phyloP scores from a whole-genome alignment of 2,329 filamentous ascomycete genomes.

The Grosmannia huntii region DNA sequence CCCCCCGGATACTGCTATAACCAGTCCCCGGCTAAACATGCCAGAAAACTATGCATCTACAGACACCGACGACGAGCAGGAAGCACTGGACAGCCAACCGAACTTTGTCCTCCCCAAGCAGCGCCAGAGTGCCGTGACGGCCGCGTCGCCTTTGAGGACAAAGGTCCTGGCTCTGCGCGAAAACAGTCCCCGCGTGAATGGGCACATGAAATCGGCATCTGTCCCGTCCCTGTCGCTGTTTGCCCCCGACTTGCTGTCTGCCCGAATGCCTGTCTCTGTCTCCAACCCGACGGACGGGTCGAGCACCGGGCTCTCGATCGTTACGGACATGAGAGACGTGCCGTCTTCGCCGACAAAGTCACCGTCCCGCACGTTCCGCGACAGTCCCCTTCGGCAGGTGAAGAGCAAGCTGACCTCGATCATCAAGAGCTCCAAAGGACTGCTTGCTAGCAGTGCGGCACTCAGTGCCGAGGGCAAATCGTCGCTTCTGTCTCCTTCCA shows the following conservation, averaged over 20 bases:
- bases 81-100: constrained; percentile 22
- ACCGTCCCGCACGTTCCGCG: constrained; percentile 42
- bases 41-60: constrained; percentile 40
- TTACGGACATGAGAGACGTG: constrained; percentile 22
- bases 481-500: constrained; percentile 41
- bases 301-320: constrained; percentile 27
- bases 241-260: constrained; percentile 18
- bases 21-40: constrained; percentile 37
- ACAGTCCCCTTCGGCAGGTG: constrained; percentile 79
- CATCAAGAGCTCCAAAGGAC: constrained; percentile 71
- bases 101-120: constrained; percentile 28
- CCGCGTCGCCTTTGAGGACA: constrained; percentile 24
- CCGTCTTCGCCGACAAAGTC: constrained; percentile 42
- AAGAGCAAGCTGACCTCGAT: constrained; percentile 90
- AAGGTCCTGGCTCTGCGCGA: constrained; percentile 5
- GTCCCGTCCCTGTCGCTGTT: constrained; percentile 38
- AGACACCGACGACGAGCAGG: not conserved
- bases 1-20: constrained; percentile 28
- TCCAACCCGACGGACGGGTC: constrained; percentile 33
- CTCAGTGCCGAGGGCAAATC: constrained; percentile 50
- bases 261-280: constrained; percentile 49
- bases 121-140: constrained; percentile 17
- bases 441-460: constrained; percentile 66
- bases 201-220: constrained; percentile 51
- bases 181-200: constrained; percentile 12